Evolutionary conservation across 768 basidiomycete genomes (phyloP).

Genomic region (Kondoa subrosea): DNA sequence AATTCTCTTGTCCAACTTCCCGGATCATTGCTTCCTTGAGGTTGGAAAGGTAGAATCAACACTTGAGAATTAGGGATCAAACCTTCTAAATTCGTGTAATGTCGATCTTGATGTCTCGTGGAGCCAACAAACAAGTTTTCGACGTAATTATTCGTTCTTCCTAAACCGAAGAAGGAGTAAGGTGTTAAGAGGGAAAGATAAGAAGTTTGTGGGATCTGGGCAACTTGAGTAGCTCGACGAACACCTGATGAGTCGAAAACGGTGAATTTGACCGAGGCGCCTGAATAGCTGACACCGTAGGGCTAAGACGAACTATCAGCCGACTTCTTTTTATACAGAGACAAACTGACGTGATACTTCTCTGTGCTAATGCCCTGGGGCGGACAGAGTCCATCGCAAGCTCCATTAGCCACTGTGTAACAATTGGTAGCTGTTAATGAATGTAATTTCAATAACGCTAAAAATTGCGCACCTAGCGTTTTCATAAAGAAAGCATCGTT

Average conservation of each 20-base stretch:
- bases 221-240: constrained; percentile 72
- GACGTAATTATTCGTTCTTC: constrained; percentile 96
- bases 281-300: constrained; percentile 82
- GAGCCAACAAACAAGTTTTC: constrained; percentile 95
- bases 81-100: constrained; percentile 85
- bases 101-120: constrained; percentile 49
- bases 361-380: constrained; percentile 50
- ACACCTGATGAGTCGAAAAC: constrained; percentile 77
- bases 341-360: constrained; percentile 24
- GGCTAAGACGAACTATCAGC: constrained; percentile 41
- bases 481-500: constrained; percentile 98
- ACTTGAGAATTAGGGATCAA: constrained; percentile 95
- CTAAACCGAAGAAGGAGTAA: constrained; percentile 89
- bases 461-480: constrained; percentile 53
- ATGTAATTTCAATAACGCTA: background rate
- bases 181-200: constrained; percentile 82
- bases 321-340: background rate
- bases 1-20: constrained; percentile 63
- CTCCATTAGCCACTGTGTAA: constrained; percentile 55
- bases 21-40: constrained; percentile 34
- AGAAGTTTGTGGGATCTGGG: constrained; percentile 78
- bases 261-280: constrained; percentile 92
- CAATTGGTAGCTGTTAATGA: constrained; percentile 38
- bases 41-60: constrained; percentile 64
- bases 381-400: constrained; percentile 66